Evolutionary conservation across 257 asterid species (phyloP).

Genomic region (Jasminum sambac): DNA sequence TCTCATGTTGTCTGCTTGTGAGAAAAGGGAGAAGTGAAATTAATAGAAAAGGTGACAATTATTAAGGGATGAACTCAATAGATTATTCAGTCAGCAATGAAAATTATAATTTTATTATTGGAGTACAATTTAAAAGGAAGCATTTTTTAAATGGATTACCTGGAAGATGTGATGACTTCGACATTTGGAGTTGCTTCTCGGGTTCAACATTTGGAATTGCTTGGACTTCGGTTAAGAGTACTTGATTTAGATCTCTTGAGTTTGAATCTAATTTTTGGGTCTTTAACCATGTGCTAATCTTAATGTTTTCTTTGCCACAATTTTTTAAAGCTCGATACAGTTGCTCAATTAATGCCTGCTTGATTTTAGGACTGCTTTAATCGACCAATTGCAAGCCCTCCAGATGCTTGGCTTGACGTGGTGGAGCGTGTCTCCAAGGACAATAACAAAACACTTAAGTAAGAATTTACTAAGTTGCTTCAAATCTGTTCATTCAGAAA

Average conservation of each 20-base stretch:
- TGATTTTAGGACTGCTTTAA: slow-evolving; percentile 88
- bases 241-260: background rate
- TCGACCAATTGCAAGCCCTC: slow-evolving; percentile 95
- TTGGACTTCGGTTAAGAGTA: background rate
- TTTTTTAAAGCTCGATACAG: background rate
- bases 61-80: background rate
- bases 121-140: background rate
- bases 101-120: background rate
- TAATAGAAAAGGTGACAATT: background rate
- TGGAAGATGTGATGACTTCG: background rate
- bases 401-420: slow-evolving; percentile 99
- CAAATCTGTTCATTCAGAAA: background rate
- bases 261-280: background rate
- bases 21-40: background rate
- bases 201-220: background rate
- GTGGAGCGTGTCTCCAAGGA: slow-evolving; percentile 95
- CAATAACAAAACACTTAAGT: slow-evolving; percentile 90
- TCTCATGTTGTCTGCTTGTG: background rate
- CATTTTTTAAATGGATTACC: background rate
- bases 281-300: background rate
- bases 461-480: slow-evolving; percentile 28
- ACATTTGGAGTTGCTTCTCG: background rate
- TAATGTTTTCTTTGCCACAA: background rate
- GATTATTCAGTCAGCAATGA: background rate
- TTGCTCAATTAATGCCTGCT: slow-evolving; percentile 5